phyloP scores from a whole-genome alignment of 2,329 filamentous ascomycete genomes.

The Nakataea oryzae region DNA sequence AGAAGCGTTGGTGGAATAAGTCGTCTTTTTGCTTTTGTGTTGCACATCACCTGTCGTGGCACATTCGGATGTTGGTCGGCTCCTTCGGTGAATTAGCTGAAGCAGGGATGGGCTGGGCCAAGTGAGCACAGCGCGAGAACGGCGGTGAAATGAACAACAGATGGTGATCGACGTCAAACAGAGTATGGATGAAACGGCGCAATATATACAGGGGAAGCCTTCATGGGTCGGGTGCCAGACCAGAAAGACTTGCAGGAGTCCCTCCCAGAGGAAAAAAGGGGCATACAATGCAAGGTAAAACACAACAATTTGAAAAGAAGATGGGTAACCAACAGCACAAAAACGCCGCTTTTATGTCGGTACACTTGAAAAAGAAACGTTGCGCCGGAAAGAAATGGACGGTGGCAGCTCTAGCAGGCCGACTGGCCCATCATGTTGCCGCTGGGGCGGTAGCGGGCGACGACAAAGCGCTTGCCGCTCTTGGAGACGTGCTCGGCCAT shows the following conservation, averaged over 20 bases:
- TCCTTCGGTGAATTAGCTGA: neutral
- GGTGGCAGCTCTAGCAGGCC: neutral
- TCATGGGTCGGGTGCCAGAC: neutral
- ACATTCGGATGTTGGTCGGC: neutral
- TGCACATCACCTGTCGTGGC: neutral
- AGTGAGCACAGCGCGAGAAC: neutral
- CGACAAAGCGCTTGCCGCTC: neutral
- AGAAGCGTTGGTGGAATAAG: neutral
- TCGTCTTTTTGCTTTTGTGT: neutral
- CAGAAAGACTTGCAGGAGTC: too few species aligned
- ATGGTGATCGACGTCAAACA: neutral
- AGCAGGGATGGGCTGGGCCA: neutral
- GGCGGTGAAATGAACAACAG: neutral
- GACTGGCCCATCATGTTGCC: neutral
- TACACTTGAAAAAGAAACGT: neutral
- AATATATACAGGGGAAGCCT: neutral
- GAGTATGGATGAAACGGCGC: neutral
- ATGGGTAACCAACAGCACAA: neutral
- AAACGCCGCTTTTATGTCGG: neutral
- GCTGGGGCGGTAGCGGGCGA: neutral
- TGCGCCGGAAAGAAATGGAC: neutral
- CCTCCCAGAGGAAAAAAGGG: neutral
- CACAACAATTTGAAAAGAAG: neutral
- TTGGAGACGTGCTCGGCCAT: neutral
- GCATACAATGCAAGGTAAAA: neutral